Base-by-base conservation (phyloP, 495 filamentous ascomycete species). In the Paragyromitra xinjiangensis region DNA sequence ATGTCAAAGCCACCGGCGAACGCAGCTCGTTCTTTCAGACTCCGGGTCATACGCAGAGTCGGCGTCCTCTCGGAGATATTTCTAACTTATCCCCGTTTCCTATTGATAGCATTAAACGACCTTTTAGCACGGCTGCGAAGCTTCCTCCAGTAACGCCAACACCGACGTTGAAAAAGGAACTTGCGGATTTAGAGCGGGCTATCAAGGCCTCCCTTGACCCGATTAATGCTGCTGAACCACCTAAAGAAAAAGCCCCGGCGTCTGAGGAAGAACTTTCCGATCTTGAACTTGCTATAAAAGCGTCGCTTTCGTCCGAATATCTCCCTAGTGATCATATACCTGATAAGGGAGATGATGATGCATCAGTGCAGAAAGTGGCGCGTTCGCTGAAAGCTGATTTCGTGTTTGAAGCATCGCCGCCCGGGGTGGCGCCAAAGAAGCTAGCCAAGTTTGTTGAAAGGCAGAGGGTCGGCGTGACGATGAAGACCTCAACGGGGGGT, bases 11-110 rank as follows among this genome's bases (percentile, higher is more conserved):
- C 8, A 71, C 79, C 1, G 76, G 63, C 19, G 79, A 81, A 63
- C 75, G 75, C 4, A 75, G 74, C 37, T 53, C 75, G 26, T 81
- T 81, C 48, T 81, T 81, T 51, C 58, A 70, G 29, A 69, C 74
- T 2, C 74, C 74, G 3, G 53, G 61, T 6, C 68, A 73, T 19
- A 16, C 61, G 34, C 74, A 77, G 26, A 65, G 58, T 19, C 74
- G 74, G 11, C 74, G 74, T 3, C 74, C 74, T 45, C 51, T 77
- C 14, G 64, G 71, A 7, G 34, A 58, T 37, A 63, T 71, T 3
- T 14, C 59, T 22, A 24, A 64, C 11, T n/a, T 42, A 45, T 73
- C 70, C 26, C 70, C 70, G 5, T 8, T 44, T 6, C 59, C 62
- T 6, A 19, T 56, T 42, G 19, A 55, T 19, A 64, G 58, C 11